phyloP scores from a whole-genome alignment of 441 rosid genomes.

The Adansonia rubrostipa region DNA sequence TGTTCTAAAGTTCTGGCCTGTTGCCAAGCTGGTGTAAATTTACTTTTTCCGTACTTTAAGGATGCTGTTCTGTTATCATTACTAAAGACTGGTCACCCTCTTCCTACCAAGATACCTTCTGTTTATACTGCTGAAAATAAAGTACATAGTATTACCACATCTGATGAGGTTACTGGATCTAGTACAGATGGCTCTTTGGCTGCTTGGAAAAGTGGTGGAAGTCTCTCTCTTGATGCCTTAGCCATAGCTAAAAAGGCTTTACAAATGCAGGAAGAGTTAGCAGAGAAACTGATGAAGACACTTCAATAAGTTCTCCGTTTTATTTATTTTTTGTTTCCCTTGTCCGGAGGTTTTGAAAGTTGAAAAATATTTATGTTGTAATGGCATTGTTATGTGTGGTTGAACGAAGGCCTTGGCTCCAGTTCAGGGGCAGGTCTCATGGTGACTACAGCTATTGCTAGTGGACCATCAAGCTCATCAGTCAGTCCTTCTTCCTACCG shows the following conservation, averaged over 20 bases:
- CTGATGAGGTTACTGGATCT: constrained; percentile 99
- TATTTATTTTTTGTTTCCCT: background rate
- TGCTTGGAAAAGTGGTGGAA: constrained; percentile 84
- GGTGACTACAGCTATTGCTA: constrained; percentile 33
- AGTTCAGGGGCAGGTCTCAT: constrained; percentile 29
- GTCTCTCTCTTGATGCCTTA: constrained; percentile 79
- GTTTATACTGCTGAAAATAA: constrained; percentile 97
- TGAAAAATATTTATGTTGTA: background rate
- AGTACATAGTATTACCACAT: constrained; percentile 97
- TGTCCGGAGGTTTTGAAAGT: background rate
- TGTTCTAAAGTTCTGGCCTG: background rate
- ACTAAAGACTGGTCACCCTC: constrained; percentile 43
- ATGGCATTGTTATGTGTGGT: constrained; percentile 43
- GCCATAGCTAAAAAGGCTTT: constrained; percentile 88
- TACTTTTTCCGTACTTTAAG: constrained; percentile 32
- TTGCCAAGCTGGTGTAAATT: constrained; percentile 17
- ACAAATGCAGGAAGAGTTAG: constrained; percentile 70
- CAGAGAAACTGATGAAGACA: constrained; percentile 71
- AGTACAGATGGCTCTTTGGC: constrained; percentile 97
- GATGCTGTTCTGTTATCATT: constrained; percentile 44
- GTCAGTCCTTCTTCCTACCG: constrained; percentile 30
- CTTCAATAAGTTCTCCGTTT: constrained; percentile 47
- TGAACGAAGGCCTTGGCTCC: constrained; percentile 49
- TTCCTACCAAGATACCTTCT: constrained; percentile 95
- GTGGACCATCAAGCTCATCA: constrained; percentile 36